Evolutionary conservation across 2,329 filamentous ascomycete genomes (phyloP).

Genomic region (Davidsoniella neocaledoniae): DNA sequence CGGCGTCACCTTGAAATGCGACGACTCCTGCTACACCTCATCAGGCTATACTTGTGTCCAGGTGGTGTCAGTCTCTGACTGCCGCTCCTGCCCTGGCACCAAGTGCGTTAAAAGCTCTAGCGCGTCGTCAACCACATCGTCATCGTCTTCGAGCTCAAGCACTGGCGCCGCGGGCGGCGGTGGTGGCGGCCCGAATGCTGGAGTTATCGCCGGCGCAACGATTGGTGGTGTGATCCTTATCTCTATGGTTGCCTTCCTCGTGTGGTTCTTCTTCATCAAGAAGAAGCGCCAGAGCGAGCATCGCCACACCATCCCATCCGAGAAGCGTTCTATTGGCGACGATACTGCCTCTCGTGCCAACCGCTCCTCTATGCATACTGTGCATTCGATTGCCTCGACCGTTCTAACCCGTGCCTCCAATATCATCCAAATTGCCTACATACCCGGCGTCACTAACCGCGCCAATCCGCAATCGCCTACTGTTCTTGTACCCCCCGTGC

Average conservation of each 20-base stretch:
- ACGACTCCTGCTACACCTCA: slow-evolving; percentile 12
- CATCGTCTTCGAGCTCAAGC: slow-evolving; percentile 1
- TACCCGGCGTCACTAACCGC: slow-evolving; percentile 88
- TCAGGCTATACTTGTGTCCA: slow-evolving; percentile 13
- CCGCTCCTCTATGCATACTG: slow-evolving; percentile 67
- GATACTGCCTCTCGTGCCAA: slow-evolving; percentile 37
- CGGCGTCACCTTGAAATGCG: slow-evolving; percentile 13
- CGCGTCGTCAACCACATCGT: not conserved
- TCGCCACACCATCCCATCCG: slow-evolving; percentile 18
- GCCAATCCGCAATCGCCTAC: slow-evolving; percentile 70
- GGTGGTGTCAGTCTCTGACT: slow-evolving; percentile 14
- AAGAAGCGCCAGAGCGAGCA: slow-evolving; percentile 50
- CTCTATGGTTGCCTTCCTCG: slow-evolving; percentile 56
- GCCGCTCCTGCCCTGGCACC: slow-evolving; percentile 13
- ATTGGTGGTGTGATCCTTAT: slow-evolving; percentile 67
- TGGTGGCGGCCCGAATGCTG: slow-evolving; percentile 45
- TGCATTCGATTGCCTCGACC: slow-evolving; percentile 84
- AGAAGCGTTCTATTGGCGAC: slow-evolving; percentile 15
- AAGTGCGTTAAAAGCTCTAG: slow-evolving; percentile 11
- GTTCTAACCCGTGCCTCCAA: slow-evolving; percentile 93
- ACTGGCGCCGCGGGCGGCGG: slow-evolving; percentile 12
- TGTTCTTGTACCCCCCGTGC: slow-evolving; percentile 76
- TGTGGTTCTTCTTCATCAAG: slow-evolving; percentile 82
- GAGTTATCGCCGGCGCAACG: slow-evolving; percentile 83
- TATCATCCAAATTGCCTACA: slow-evolving; percentile 98